Evolutionary conservation across 441 rosid species (phyloP), one percentile per base, ranked within the genome.

Genomic region (Erysimum cheiri): DNA sequence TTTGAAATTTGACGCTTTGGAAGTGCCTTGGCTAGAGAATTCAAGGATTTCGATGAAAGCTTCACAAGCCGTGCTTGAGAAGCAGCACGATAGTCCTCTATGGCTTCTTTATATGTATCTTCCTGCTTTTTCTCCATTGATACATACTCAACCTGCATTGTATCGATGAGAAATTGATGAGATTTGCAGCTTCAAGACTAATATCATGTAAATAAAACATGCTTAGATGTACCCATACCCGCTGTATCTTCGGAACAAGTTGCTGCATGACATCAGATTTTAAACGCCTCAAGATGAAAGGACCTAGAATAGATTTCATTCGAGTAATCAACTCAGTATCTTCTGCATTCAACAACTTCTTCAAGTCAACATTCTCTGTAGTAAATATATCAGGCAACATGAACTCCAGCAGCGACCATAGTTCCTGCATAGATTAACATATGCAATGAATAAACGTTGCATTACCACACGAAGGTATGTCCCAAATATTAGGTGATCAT

Each of bases 261-360:
- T 92, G 99, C 80, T 84, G 98, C 99, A 95, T 90, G 29, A 95
- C 98, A 84, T 95, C 99, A 60, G 96, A 90, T 77, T 95, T 95
- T 62, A 95, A 77, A 53, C 98, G 96, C 78, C 98, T 84, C 87
- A 95, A 85, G 69, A 95, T 90, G 80, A 95, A 95, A 13, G 99
- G 99, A 53, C 98, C 98, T 46, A 92, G 80, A 60, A 92, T 92
- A 47, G 98, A 95, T 84, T 95, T 95, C 96, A 95, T 92, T 59
- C 88, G 89, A 65, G 89, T 85, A 78, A 92, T 82, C 74, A 95
- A 77, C 73, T 82, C 93, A 41, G 82, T 84, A 64, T 95, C 99
- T 75, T 90, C 99, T 15, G 90, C 92, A 71, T 76, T 95, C 69
- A 95, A 69, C 67, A 90, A 79, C 78, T 87, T 95, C 80, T 92